Conservation (phyloP, 441 rosid species). For the Pelargonium hybrid region DNA sequence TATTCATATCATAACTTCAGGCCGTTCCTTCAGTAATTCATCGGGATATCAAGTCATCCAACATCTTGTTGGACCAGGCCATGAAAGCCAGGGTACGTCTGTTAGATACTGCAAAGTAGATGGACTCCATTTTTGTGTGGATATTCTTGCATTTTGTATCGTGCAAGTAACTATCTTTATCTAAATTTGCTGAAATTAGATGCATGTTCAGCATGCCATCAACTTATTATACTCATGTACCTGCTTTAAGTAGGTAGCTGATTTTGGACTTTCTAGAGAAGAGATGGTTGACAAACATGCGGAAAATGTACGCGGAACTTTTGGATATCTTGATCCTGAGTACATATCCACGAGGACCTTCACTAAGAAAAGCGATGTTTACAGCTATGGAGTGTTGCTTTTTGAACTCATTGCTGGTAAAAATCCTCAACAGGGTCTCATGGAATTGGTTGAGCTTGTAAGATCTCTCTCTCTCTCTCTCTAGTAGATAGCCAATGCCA, state of each 20-base stretch:
- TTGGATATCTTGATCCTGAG: slow-evolving; percentile 96
- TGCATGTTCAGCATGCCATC: background rate
- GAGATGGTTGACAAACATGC: slow-evolving; percentile 75
- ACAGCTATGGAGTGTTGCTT: slow-evolving; percentile 85
- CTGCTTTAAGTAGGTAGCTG: slow-evolving; percentile 59
- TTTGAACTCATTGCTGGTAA: slow-evolving; percentile 90
- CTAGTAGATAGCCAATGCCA: background rate
- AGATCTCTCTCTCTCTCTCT: slow-evolving; percentile 17
- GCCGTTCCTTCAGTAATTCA: slow-evolving; percentile 96
- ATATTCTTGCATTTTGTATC: background rate
- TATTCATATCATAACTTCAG: slow-evolving; percentile 27
- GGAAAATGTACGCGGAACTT: slow-evolving; percentile 75
- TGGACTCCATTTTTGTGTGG: background rate
- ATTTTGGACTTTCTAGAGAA: slow-evolving; percentile 96
- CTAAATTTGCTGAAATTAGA: slow-evolving; percentile 2
- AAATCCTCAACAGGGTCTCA: slow-evolving; percentile 91
- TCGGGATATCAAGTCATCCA: slow-evolving; percentile 88
- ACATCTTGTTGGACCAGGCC: slow-evolving; percentile 82
- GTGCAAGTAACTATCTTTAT: background rate
- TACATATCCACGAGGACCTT: slow-evolving; percentile 71
- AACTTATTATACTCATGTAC: background rate
- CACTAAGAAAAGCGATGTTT: slow-evolving; percentile 92
- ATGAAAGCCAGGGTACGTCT: slow-evolving; percentile 84
- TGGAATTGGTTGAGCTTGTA: slow-evolving; percentile 93
- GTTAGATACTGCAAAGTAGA: background rate